phyloP scores from a whole-genome alignment of 345 rosid species.

The Combretum micranthum region DNA sequence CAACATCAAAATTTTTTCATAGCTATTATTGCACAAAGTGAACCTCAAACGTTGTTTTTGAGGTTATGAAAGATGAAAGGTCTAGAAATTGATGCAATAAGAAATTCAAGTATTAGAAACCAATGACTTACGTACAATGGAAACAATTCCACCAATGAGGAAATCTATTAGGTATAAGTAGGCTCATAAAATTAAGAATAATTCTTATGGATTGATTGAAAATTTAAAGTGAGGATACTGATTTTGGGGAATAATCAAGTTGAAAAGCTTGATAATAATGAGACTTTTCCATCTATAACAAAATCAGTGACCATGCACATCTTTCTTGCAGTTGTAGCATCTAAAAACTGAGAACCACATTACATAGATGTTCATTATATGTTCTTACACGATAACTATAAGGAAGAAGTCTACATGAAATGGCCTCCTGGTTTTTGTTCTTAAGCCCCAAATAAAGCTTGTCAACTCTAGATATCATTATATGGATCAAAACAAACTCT shows the following conservation, averaged over 20 bases:
- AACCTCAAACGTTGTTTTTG: background rate
- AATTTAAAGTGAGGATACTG: background rate
- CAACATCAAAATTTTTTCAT: too few relatives aligned
- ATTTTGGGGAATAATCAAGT: background rate
- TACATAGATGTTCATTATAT: background rate
- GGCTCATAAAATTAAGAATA: background rate
- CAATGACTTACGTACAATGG: too few relatives aligned
- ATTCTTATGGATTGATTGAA: background rate
- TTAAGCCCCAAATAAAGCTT: too few relatives aligned
- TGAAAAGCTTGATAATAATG: background rate
- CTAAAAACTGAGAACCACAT: background rate
- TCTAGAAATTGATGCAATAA: too few relatives aligned
- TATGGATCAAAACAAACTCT: too few relatives aligned
- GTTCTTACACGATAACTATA: too few relatives aligned
- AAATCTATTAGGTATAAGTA: background rate
- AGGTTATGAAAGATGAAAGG: background rate
- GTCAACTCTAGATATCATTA: too few relatives aligned
- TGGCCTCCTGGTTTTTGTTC: background rate
- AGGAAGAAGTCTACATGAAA: background rate
- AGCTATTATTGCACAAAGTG: background rate
- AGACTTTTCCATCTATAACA: background rate
- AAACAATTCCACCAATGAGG: too few relatives aligned
- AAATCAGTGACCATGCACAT: background rate
- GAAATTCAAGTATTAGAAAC: too few relatives aligned
- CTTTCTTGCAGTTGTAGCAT: background rate